A percentile compares a stretch with the other conserved stretches of the same genome.
These are phyloP conservation scores for Rhododendron vialii DNA, from an alignment of 148 eudicot species.

Conservation along the genomic window DNA sequence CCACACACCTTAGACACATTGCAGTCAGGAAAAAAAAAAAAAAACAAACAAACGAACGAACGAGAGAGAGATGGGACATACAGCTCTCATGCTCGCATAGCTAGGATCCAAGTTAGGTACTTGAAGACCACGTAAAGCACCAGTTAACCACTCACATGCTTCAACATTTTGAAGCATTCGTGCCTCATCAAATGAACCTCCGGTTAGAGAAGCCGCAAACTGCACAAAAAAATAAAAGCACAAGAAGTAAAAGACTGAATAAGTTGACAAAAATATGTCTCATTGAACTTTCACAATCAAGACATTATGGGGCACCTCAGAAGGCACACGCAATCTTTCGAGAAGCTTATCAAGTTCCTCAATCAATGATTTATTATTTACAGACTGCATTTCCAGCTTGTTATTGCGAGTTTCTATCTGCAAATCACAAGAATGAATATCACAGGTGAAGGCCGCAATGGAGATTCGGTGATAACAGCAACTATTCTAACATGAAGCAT, in stretches of 20 bases:
- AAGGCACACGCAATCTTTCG: constrained; percentile 71
- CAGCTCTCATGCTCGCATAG: constrained; percentile 77
- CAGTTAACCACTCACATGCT: constrained; percentile 92
- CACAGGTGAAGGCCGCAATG: neutral
- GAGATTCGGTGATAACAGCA: neutral
- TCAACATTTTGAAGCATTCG: constrained; percentile 76
- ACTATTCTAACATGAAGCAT: neutral
- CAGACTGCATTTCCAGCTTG: constrained; percentile 95
- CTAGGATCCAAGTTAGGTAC: constrained; percentile 65
- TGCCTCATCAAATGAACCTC: constrained; percentile 90
- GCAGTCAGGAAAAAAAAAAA: constrained; percentile 4
- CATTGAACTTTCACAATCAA: neutral
- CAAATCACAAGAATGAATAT: constrained; percentile 6
- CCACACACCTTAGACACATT: neutral
- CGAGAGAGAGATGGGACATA: constrained; percentile 33
- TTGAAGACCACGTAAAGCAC: constrained; percentile 73
- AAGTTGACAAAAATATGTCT: neutral
- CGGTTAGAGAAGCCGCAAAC: constrained; percentile 77
- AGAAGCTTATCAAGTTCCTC: constrained; percentile 97
- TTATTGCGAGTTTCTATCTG: constrained; percentile 97
- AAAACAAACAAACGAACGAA: neutral
- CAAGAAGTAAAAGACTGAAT: neutral
- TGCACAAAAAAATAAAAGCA: constrained; percentile 25
- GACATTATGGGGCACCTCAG: constrained; percentile 47
- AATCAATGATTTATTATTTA: constrained; percentile 71